Conservation (phyloP, 2,329 filamentous ascomycete species). For the Trichophyton benhamiae region DNA sequence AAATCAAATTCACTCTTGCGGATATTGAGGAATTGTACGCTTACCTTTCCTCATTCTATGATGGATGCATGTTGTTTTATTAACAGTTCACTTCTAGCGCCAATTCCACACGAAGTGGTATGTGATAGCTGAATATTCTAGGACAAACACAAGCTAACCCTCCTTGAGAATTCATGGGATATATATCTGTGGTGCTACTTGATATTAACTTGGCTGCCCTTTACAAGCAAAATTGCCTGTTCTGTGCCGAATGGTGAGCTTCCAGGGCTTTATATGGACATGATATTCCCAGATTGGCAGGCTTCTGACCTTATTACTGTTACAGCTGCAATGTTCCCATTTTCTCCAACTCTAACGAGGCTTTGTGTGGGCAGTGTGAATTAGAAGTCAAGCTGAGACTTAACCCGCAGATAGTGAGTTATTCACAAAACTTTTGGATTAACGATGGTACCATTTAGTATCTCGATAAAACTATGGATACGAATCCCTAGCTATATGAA, state of each 20-base stretch:
- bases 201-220: conserved; percentile 12
- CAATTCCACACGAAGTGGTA: neutral
- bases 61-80: neutral
- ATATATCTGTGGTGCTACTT: conserved; percentile 11
- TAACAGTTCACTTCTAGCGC: neutral
- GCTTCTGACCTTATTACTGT: neutral
- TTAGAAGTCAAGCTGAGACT: conserved; percentile 9
- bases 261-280: neutral
- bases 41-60: no score
- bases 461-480: neutral
- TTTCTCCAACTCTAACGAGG: conserved; percentile 31
- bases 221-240: conserved; percentile 10
- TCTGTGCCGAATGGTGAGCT: conserved; percentile 12
- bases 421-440: neutral
- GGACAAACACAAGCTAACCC: neutral
- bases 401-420: conserved; percentile 14
- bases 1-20: conserved; percentile 12
- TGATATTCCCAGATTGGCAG: neutral
- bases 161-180: conserved; percentile 11
- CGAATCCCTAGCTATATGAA: neutral
- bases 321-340: conserved; percentile 32
- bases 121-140: neutral
- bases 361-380: conserved; percentile 11
- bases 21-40: conserved; percentile 15
- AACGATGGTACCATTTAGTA: neutral